Evolutionary conservation across 768 basidiomycete genomes (phyloP).

Genomic region (Melanogaster broomeanus): DNA sequence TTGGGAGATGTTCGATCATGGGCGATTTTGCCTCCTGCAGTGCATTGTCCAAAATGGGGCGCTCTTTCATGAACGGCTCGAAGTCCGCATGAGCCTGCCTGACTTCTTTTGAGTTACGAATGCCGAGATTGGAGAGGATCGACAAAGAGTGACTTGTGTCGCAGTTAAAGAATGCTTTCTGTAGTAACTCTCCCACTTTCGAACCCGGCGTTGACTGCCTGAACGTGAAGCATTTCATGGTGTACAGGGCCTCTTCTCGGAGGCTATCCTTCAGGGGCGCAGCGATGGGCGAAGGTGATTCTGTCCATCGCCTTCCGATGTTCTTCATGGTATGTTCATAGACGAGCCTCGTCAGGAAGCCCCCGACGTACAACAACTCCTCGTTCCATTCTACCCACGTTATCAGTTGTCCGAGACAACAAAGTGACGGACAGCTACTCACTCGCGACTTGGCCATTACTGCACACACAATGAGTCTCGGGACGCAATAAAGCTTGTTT

Average conservation of each 20-base stretch:
- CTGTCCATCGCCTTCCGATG: conserved; percentile 40
- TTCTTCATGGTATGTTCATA: conserved; percentile 79
- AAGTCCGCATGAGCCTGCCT: conserved; percentile 71
- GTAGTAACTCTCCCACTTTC: conserved; percentile 67
- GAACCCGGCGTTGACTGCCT: conserved; percentile 79
- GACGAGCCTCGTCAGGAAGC: conserved; percentile 75
- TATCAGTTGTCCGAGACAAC: background rate
- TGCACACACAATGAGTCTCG: conserved; percentile 26
- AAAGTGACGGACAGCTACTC: conserved; percentile 20
- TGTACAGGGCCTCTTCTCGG: conserved; percentile 53
- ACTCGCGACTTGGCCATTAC: conserved; percentile 85
- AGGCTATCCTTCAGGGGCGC: background rate
- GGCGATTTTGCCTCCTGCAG: conserved; percentile 36
- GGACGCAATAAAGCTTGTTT: background rate
- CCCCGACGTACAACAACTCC: conserved; percentile 82
- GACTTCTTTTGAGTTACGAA: conserved; percentile 64
- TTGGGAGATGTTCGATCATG: conserved; percentile 64
- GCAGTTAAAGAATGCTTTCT: conserved; percentile 76
- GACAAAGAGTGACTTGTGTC: conserved; percentile 52
- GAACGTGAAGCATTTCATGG: conserved; percentile 87
- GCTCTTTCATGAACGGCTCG: conserved; percentile 66
- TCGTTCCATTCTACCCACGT: conserved; percentile 77
- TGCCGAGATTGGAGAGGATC: conserved; percentile 75
- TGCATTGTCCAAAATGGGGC: conserved; percentile 55
- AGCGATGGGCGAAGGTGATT: background rate